Base-by-base conservation (phyloP, 2,329 filamentous ascomycete genomes). In the Knoxdaviesia proteae region DNA sequence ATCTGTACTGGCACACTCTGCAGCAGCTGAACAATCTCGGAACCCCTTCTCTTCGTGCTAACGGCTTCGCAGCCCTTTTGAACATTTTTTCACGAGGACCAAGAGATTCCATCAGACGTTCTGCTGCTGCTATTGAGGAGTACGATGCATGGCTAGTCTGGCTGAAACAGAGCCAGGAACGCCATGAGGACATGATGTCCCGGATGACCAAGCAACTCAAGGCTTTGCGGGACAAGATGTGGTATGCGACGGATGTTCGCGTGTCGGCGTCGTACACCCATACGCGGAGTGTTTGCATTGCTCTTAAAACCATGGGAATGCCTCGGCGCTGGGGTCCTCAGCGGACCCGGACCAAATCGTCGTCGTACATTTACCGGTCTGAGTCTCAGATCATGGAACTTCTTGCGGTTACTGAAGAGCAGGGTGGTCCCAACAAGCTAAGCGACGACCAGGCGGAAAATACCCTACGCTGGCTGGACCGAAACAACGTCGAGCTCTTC, bases 361-460 rank as follows among this genome's bases (percentile, higher is more conserved):
- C 68, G n/a, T 70, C 70, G 32, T 79, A 88, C 46, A 68, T 93
- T 6, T 75, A 86, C 49, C 81, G 82, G 51, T 79, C 80, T 0
- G 84, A 93, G 58, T 77, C 80, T 6, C 84, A 94, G 54, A 74
- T 90, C 38, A 74, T 94, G 56, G 86, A 94, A 47, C 71, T 94
- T 8, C 70, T 96, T 54, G 84, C 87, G 32, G 86, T 86, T 5
- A 67, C 73, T 0, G 77, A 80, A 44, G 83, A 83, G 42, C 83
- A 93, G 50, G 88, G 87, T 8, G 88, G 90, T 0, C 84, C 84
- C 0, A 93, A 92, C 57, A 98, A 98, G 58, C 69, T 98, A 8
- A 87, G 84, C n/a, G 88, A 96, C 54, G 84, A 94, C 44, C 90
- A 96, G 56, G 79, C 87, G 0, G 84, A 92, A 42, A 77, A 86